phyloP scores from a whole-genome alignment of 2,329 filamentous ascomycete genomes.

The Ophiocordyceps unilateralis region DNA sequence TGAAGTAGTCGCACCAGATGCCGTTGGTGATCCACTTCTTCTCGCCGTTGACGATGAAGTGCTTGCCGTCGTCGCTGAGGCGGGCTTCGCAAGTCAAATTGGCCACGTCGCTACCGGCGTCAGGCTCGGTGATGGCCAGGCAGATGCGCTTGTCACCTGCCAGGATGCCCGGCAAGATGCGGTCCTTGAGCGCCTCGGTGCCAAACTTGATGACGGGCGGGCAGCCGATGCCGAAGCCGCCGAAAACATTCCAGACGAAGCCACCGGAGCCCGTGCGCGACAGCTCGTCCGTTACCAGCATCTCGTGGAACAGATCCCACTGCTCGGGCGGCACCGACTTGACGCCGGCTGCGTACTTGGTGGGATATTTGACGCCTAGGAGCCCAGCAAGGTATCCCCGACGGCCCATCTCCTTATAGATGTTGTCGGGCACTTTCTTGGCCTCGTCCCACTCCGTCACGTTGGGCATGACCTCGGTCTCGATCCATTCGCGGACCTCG shows the following conservation, averaged over 20 bases:
- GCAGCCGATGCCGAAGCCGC: conserved; percentile 89
- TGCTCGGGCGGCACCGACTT: conserved; percentile 69
- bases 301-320: conserved; percentile 98
- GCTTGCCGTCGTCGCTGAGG: conserved; percentile 85
- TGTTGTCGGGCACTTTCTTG: conserved; percentile 68
- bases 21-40: conserved; percentile 99
- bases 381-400: conserved; percentile 87
- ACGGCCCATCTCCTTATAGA: conserved; percentile 93
- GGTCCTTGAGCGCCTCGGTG: conserved; percentile 65
- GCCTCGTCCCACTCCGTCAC: conserved; percentile 96
- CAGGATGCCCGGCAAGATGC: conserved; percentile 76
- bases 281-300: conserved; percentile 87
- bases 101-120: conserved; percentile 88
- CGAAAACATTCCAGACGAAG: conserved; percentile 91
- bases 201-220: conserved; percentile 88
- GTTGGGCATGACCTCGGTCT: conserved; percentile 73
- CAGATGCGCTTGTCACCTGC: conserved; percentile 94
- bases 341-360: conserved; percentile 54
- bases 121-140: conserved; percentile 89
- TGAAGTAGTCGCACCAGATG: conserved; percentile 95
- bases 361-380: conserved; percentile 68
- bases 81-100: conserved; percentile 94
- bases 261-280: conserved; percentile 79
- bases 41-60: conserved; percentile 98
- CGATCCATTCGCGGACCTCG: conserved; percentile 86